These are phyloP conservation scores for Yamadazyma dendronema DNA, from an alignment of 1,139 yeast species.

Conservation along the genomic window DNA sequence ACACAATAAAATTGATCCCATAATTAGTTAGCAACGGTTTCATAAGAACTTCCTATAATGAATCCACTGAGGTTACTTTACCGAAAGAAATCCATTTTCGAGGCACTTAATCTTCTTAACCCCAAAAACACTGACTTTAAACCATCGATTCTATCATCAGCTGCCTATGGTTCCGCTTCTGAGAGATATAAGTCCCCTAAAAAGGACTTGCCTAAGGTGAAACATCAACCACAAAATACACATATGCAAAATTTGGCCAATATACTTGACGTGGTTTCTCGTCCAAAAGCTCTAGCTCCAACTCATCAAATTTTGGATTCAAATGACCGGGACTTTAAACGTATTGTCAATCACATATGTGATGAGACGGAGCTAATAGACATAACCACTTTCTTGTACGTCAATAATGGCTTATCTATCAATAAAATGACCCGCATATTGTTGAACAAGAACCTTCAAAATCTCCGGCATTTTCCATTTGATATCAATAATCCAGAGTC, in stretches of 20 bases:
- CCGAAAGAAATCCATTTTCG: background rate
- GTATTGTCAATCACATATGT: conserved; percentile 20
- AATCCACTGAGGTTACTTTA: background rate
- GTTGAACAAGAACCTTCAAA: conserved; percentile 25
- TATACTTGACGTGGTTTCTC: conserved; percentile 18
- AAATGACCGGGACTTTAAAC: conserved; percentile 17
- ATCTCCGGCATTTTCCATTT: conserved; percentile 25
- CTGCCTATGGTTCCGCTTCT: conserved; percentile 31
- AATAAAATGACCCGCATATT: conserved; percentile 27
- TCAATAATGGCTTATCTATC: conserved; percentile 26
- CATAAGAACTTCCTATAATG: no score
- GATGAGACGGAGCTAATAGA: conserved; percentile 30
- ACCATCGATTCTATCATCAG: conserved; percentile 37
- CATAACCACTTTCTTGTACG: conserved; percentile 24
- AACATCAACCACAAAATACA: no score
- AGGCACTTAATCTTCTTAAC: background rate
- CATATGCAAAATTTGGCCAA: conserved; percentile 12
- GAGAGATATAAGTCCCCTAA: conserved; percentile 27
- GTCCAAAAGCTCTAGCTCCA: conserved; percentile 15
- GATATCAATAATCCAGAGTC: conserved; percentile 13
- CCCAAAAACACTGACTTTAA: conserved; percentile 16
- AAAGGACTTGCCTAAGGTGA: no score
- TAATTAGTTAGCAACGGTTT: no score
- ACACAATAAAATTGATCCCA: no score
- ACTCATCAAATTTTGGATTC: conserved; percentile 16